phyloP scores from a whole-genome alignment of 441 rosid genomes.

The Macaranga tanarius region DNA sequence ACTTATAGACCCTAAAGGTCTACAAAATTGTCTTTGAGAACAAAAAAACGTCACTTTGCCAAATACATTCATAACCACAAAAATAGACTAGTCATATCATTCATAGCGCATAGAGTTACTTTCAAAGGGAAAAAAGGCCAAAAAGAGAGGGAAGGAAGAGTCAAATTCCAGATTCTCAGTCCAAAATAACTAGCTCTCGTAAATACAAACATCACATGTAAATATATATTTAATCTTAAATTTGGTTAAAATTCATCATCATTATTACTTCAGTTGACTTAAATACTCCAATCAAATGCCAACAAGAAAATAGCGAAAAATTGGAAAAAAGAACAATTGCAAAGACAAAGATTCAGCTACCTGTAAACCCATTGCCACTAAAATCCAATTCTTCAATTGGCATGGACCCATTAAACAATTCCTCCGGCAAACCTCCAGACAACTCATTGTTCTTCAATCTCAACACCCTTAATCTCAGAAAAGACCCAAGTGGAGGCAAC shows the following conservation, averaged over 20 bases:
- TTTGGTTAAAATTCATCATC: constrained; percentile 1
- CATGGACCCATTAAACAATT: constrained; percentile 55
- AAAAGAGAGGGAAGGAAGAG: neutral
- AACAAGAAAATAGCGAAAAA: neutral
- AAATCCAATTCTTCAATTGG: constrained; percentile 80
- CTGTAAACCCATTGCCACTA: constrained; percentile 82
- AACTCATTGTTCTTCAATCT: constrained; percentile 61
- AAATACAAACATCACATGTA: neutral
- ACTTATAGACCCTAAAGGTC: neutral
- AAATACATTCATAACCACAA: neutral
- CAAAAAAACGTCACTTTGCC: neutral
- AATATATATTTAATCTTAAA: neutral
- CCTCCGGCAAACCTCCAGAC: constrained; percentile 60
- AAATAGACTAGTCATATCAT: neutral
- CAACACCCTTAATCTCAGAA: constrained; percentile 50
- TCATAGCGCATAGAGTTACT: constrained; percentile 1
- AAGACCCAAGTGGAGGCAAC: constrained; percentile 60
- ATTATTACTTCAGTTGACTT: constrained; percentile 8
- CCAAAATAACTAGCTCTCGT: neutral
- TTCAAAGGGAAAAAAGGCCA: neutral
- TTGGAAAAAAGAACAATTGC: neutral
- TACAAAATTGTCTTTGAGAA: neutral
- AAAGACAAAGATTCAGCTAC: constrained; percentile 31
- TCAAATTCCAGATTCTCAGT: constrained; percentile 6
- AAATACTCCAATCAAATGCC: constrained; percentile 10